Conservation (phyloP, 352 stramenopile species). For the Phytophthora aleatoria region DNA sequence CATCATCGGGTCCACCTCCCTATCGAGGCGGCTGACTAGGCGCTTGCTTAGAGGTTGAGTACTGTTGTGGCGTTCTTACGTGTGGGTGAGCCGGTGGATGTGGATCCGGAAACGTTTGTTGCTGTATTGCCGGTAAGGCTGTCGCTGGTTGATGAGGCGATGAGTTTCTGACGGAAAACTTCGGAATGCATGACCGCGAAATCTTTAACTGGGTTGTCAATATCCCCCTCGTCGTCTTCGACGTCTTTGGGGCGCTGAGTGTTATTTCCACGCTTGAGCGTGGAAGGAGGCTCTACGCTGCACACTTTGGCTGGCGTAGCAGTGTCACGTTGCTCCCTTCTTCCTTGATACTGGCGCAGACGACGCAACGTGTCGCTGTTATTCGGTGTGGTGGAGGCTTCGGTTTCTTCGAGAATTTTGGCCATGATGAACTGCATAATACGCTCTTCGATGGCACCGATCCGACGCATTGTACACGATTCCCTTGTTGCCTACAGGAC, state of each 20-base stretch:
- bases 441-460: constrained; percentile 65
- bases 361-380: constrained; percentile 54
- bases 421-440: constrained; percentile 67
- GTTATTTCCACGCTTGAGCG: constrained; percentile 15
- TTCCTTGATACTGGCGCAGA: constrained; percentile 55
- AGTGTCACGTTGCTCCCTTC: constrained; percentile 17
- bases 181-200: constrained; percentile 36
- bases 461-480: constrained; percentile 41
- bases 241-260: constrained; percentile 12
- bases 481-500: constrained; percentile 19
- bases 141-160: not conserved
- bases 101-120: not conserved
- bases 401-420: constrained; percentile 59
- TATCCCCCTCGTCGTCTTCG: constrained; percentile 28
- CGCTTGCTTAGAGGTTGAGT: constrained; percentile 11
- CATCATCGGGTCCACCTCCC: too few relatives aligned
- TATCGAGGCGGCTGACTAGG: too few relatives aligned
- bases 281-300: constrained; percentile 33
- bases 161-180: constrained; percentile 30
- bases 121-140: not conserved
- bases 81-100: constrained; percentile 19
- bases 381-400: constrained; percentile 24
- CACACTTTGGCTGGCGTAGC: constrained; percentile 3
- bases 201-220: constrained; percentile 19
- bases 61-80: constrained; percentile 39